These are phyloP conservation scores for Gelatoporia subvermispora DNA, from an alignment of 768 basidiomycete species.

Conservation along the genomic window DNA sequence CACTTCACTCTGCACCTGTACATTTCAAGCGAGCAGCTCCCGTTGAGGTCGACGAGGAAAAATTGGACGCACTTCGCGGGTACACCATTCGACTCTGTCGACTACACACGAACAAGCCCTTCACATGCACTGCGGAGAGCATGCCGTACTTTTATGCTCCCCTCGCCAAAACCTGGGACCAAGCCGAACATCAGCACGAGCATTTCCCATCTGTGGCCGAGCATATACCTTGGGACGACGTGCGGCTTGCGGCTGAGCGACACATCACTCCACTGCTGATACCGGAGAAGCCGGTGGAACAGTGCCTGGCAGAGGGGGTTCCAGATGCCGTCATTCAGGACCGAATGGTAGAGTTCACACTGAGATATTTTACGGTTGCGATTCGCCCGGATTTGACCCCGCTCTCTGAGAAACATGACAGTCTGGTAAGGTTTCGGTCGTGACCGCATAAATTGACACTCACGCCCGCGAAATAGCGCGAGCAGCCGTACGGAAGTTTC, in stretches of 20 bases:
- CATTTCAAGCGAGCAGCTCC: slow-evolving; percentile 43
- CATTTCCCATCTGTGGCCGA: slow-evolving; percentile 34
- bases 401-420: slow-evolving; percentile 62
- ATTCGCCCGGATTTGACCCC: slow-evolving; percentile 69
- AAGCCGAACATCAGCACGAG: slow-evolving; percentile 18
- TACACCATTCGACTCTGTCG: slow-evolving; percentile 66
- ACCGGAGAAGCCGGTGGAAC: slow-evolving; percentile 21
- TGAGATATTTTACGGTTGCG: slow-evolving; percentile 54
- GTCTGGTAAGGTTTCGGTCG: slow-evolving; percentile 42
- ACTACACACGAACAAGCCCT: slow-evolving; percentile 62
- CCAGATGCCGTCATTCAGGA: slow-evolving; percentile 72
- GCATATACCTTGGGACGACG: slow-evolving; percentile 59
- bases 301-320: slow-evolving; percentile 38
- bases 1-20: slow-evolving; percentile 40
- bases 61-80: slow-evolving; percentile 42
- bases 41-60: slow-evolving; percentile 42
- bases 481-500: slow-evolving; percentile 53
- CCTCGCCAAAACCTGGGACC: slow-evolving; percentile 36
- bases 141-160: slow-evolving; percentile 70
- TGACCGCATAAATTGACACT: slow-evolving; percentile 1
- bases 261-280: slow-evolving; percentile 46
- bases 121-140: slow-evolving; percentile 47
- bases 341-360: slow-evolving; percentile 68
- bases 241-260: slow-evolving; percentile 45
- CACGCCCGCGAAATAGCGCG: slow-evolving; percentile 40